Evolutionary conservation across 164 flowering plant genomes (phyloP), one percentile per base, ranked within the genome.

Genomic region (Euptelea pleiosperma): DNA sequence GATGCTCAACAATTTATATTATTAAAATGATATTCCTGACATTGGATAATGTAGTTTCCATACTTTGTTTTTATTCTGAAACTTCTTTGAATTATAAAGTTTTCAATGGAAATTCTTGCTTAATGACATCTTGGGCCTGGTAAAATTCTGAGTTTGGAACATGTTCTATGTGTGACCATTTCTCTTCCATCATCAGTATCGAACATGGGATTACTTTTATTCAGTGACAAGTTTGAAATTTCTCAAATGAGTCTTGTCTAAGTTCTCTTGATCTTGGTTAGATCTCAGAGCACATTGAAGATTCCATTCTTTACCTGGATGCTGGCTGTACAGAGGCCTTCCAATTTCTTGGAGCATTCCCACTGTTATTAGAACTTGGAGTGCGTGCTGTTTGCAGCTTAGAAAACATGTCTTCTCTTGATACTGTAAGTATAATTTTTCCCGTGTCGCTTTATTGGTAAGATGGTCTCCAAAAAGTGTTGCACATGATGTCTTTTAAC

Each of bases 251-350:
- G 7, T 58, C 8, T 44, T 35, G 2, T 28, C 56, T 42, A 55
- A 43, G 28, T 58, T 25, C 41, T 46, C 18, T 60, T 40, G 24
- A 33, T 50, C 57, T 52, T 67, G 52, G 55, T 65, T 65, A 93
- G 99, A 73, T 85, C 52, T 76, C 94, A 29, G 93, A 90, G 66
- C 76, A 86, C 54, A 58, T 90, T 41, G 75, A 79, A 60, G 93
- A 73, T 68, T 79, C 95, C 25, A 48, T 76, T 66, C 60, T 93
- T 46, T 93, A 93, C 76, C 70, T 93, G 15, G 99, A 93, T 83
- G 89, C 88, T 70, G 99, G 99, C 47, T 86, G 86, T 65, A 71
- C 81, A 2, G 97, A 93, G 71, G 87, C 96, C 62, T 93, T 88
- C 75, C 89, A 93, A 52, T 74, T 77, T 69, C 61, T 79, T 48